Base-by-base conservation (phyloP, 306 rosid species). In the Sicyos edulis region DNA sequence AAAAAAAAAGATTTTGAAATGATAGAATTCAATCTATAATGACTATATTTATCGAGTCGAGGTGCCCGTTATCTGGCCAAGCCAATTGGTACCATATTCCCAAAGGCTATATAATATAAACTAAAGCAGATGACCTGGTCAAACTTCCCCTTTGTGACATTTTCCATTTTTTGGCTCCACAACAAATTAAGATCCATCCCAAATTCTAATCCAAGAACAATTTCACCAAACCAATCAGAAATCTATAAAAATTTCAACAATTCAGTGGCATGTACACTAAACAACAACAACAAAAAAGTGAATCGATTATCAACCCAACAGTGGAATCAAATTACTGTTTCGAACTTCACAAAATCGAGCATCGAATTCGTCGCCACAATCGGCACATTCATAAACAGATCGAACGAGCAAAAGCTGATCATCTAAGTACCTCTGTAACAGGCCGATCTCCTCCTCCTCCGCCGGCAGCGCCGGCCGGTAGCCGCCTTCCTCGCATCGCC, bases 341-440 rank as follows among this genome's bases (percentile, higher is more conserved):
- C n/a, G 14, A 54, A 71, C 5, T 62, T 71, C 15, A 37, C 34
- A 54, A 70, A 71, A n/a, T 24, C 37, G 49, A 54, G 19, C 24
- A 71, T 56, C 68, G 54, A 54, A 9, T 15, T 56, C 67, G 10
- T n/a, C 42, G 8, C 37, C 16, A 47, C 11, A 14, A 56, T 72
- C 76, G 4, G 42, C 76, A 56, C 76, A 57, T 20, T 57, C 76
- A 44, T 72, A 72, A 19, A 45, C 54, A 42, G 66, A 72, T 19
- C 76, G 51, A 56, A 72, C 68, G 4, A 72, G 76, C 54, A 42
- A 53, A 12, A 72, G 54, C 53, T 72, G 76, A 56, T 72, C 76
- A 14, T 72, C 76, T 68, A 72, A 72, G 50, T 72, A 56, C 76
- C 76, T 72, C 15, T 57, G 65, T 16, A 72, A 72, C 42, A 72